Conservation (phyloP, 2,329 filamentous ascomycete species). For the Aplosporella prunicola region DNA sequence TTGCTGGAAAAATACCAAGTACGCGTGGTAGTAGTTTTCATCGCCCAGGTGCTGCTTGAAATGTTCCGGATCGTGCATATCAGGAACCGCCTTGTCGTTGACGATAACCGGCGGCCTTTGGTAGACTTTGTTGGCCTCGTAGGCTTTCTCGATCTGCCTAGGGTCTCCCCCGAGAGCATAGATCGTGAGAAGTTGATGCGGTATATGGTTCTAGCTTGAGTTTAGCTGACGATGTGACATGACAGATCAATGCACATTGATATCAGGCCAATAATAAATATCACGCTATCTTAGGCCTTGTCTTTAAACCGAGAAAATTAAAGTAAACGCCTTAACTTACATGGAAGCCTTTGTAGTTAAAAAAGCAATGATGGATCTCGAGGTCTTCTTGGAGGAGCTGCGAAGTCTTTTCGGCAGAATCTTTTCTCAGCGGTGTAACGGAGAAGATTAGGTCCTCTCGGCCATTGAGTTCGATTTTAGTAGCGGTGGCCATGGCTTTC, state of each 20-base stretch:
- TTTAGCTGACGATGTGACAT: no score
- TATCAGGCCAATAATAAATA: no score
- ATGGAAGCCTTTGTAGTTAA: slow-evolving; percentile 67
- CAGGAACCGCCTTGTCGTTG: slow-evolving; percentile 43
- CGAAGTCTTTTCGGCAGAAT: slow-evolving; percentile 53
- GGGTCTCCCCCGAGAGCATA: slow-evolving; percentile 63
- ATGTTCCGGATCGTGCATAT: slow-evolving; percentile 47
- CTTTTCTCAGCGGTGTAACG: no score
- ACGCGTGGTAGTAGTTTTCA: slow-evolving; percentile 59
- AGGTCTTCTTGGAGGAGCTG: slow-evolving; percentile 69
- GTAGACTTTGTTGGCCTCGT: slow-evolving; percentile 54
- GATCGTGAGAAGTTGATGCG: slow-evolving; percentile 65
- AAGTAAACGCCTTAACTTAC: no score
- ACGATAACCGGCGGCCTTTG: slow-evolving; percentile 48
- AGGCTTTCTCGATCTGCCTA: slow-evolving; percentile 52
- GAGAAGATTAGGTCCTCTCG: slow-evolving; percentile 38
- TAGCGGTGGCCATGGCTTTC: slow-evolving; percentile 25
- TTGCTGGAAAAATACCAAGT: slow-evolving; percentile 63
- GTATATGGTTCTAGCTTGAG: no score
- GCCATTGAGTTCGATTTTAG: slow-evolving; percentile 15
- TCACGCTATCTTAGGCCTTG: no score
- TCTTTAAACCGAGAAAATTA: no score
- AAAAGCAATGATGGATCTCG: slow-evolving; percentile 67
- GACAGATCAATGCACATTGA: no score
- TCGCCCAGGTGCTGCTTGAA: slow-evolving; percentile 55